Percentiles rank a stretch among this genome's conserved stretches.
These are phyloP conservation scores for Tieghemiomyces parasiticus DNA, from an alignment of 192 early-diverging fungal genomes.

Conservation along the genomic window DNA sequence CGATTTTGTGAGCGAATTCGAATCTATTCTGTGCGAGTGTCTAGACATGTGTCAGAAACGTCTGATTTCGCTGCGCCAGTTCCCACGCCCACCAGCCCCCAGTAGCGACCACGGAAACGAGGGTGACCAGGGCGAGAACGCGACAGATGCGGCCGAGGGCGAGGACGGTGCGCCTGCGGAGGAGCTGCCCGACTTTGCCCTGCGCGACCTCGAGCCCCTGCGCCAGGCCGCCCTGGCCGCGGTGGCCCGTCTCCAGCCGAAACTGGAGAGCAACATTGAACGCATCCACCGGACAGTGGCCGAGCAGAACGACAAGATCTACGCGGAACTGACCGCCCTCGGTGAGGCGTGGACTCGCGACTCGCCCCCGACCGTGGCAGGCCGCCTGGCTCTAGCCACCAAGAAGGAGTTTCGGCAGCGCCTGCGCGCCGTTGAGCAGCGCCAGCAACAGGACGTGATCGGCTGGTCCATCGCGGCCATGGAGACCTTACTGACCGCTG, in stretches of 20 bases:
- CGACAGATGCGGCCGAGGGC: not conserved
- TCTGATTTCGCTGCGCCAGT: constrained; percentile 28
- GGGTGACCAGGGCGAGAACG: not conserved
- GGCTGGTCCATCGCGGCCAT: constrained; percentile 40
- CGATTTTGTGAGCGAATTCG: constrained; percentile 34
- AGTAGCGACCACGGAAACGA: not conserved
- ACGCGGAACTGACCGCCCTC: constrained; percentile 19
- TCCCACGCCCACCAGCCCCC: constrained; percentile 12
- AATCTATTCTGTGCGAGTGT: constrained; percentile 33
- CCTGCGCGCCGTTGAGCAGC: constrained; percentile 42
- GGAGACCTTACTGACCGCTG: constrained; percentile 34
- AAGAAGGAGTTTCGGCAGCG: constrained; percentile 56
- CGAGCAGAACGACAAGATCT: constrained; percentile 30
- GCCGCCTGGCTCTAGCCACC: constrained; percentile 37
- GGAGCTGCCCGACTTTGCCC: not conserved
- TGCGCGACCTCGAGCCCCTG: constrained; percentile 20
- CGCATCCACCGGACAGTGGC: constrained; percentile 24
- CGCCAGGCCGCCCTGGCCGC: constrained; percentile 21
- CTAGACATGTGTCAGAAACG: constrained; percentile 35
- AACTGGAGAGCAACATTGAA: constrained; percentile 24
- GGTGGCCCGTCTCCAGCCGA: constrained; percentile 22
- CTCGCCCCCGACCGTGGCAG: constrained; percentile 31
- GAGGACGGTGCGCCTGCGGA: not conserved
- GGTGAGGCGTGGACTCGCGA: constrained; percentile 23
- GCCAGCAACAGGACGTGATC: constrained; percentile 37